Conservation (phyloP, 805 yeast genomes). For the Kodamaea fukazawae region DNA sequence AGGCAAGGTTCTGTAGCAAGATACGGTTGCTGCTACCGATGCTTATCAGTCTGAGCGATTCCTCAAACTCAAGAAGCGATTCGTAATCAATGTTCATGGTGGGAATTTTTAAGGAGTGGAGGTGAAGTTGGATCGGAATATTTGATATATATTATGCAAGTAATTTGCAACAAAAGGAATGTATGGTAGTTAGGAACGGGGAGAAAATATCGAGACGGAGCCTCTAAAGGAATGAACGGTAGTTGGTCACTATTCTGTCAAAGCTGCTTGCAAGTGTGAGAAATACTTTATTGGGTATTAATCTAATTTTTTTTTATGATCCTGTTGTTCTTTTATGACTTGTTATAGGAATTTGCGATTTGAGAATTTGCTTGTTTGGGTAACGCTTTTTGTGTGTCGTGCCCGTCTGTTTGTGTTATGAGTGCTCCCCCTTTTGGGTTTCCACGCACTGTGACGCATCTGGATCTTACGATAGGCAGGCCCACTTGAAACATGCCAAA, state of each 20-base stretch:
- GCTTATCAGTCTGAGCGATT: conserved; percentile 22
- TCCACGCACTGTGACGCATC: no score
- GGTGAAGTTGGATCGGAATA: no score
- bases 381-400: conserved; percentile 1
- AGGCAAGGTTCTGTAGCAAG: conserved; percentile 24
- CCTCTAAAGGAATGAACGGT: conserved; percentile 7
- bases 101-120: background rate
- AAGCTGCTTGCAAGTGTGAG: background rate
- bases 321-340: background rate
- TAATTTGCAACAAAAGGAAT: background rate
- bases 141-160: background rate
- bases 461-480: no score
- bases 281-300: no score
- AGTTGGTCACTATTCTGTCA: conserved; percentile 6
- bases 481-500: no score
- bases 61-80: conserved; percentile 35
- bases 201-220: background rate
- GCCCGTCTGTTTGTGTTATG: background rate
- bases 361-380: conserved; percentile 1
- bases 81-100: conserved; percentile 19
- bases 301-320: conserved; percentile 4
- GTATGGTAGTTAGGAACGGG: conserved; percentile 1
- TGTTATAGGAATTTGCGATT: conserved; percentile 1
- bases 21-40: conserved; percentile 16
- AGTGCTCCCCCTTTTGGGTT: background rate